phyloP scores from a whole-genome alignment of 2,329 filamentous ascomycete species.

The Gliomastix tumulicola region DNA sequence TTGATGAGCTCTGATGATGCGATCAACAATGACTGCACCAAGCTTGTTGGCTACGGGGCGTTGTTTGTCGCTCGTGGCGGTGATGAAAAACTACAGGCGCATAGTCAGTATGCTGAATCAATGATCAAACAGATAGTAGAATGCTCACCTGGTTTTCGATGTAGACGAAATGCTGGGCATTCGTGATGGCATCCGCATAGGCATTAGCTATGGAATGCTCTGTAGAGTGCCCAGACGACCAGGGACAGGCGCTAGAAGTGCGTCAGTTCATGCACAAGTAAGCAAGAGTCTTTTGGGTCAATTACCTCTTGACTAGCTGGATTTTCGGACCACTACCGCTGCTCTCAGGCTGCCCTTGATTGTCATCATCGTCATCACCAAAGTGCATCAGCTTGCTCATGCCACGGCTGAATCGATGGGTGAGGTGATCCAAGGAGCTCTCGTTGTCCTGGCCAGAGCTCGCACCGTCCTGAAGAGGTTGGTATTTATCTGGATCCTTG shows the following conservation, averaged over 20 bases:
- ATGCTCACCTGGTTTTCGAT: slow-evolving; percentile 65
- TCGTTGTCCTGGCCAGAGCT: slow-evolving; percentile 7
- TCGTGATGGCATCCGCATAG: slow-evolving; percentile 65
- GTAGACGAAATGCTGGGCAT: slow-evolving; percentile 67
- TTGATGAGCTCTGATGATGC: slow-evolving; percentile 64
- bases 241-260: slow-evolving; percentile 34
- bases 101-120: too few relatives aligned
- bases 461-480: slow-evolving; percentile 10
- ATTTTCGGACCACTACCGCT: slow-evolving; percentile 21
- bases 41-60: slow-evolving; percentile 71
- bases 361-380: slow-evolving; percentile 15
- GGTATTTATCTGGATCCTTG: slow-evolving; percentile 44
- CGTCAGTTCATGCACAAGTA: not conserved
- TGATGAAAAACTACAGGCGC: slow-evolving; percentile 86
- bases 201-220: slow-evolving; percentile 82
- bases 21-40: slow-evolving; percentile 70
- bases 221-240: slow-evolving; percentile 43
- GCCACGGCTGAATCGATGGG: slow-evolving; percentile 31
- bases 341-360: slow-evolving; percentile 11
- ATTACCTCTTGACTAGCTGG: slow-evolving; percentile 43
- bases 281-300: not conserved
- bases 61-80: slow-evolving; percentile 64
- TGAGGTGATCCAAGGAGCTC: slow-evolving; percentile 34
- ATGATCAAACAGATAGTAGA: too few relatives aligned
- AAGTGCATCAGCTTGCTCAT: slow-evolving; percentile 29